A percentile compares a stretch with the other conserved stretches of the same genome.
These are phyloP conservation scores for Penicillium daleae DNA, from an alignment of 495 filamentous ascomycete species.

Conservation along the genomic window DNA sequence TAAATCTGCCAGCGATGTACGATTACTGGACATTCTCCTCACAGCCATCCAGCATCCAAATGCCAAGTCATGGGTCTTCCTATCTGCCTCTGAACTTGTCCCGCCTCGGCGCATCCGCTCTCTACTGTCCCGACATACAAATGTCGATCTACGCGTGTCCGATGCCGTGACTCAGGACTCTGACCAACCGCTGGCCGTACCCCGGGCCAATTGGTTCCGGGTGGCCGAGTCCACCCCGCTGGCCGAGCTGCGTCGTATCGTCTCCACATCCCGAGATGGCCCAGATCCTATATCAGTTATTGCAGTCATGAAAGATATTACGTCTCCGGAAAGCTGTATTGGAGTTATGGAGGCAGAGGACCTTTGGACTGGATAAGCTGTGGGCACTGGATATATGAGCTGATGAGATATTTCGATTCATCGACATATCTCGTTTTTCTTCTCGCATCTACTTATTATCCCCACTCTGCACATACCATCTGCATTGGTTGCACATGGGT, in stretches of 20 bases:
- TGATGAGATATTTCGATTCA: not conserved
- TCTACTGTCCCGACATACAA: slow-evolving; percentile 32
- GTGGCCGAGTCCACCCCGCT: slow-evolving; percentile 40
- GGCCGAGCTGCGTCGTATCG: slow-evolving; percentile 32
- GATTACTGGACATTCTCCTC: slow-evolving; percentile 48
- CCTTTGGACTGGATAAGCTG: slow-evolving; percentile 30
- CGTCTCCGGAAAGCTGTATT: slow-evolving; percentile 28
- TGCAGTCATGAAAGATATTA: slow-evolving; percentile 37
- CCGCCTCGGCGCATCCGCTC: slow-evolving; percentile 43
- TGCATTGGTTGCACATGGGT: slow-evolving; percentile 17
- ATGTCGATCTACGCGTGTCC: slow-evolving; percentile 42
- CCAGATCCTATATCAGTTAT: slow-evolving; percentile 32
- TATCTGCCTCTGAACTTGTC: slow-evolving; percentile 41
- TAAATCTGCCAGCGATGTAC: slow-evolving; percentile 28
- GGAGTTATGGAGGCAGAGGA: slow-evolving; percentile 45
- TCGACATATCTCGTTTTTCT: slow-evolving; percentile 3
- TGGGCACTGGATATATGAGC: not conserved
- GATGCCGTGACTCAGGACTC: slow-evolving; percentile 23
- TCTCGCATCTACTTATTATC: slow-evolving; percentile 15
- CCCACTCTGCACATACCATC: slow-evolving; percentile 13
- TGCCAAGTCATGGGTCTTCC: slow-evolving; percentile 49
- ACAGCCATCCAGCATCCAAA: slow-evolving; percentile 49
- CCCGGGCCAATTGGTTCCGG: slow-evolving; percentile 36
- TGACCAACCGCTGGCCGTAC: slow-evolving; percentile 28
- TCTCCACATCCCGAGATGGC: slow-evolving; percentile 25